Conservation (phyloP, 2,329 filamentous ascomycete species). For the Botrytis byssoidea region DNA sequence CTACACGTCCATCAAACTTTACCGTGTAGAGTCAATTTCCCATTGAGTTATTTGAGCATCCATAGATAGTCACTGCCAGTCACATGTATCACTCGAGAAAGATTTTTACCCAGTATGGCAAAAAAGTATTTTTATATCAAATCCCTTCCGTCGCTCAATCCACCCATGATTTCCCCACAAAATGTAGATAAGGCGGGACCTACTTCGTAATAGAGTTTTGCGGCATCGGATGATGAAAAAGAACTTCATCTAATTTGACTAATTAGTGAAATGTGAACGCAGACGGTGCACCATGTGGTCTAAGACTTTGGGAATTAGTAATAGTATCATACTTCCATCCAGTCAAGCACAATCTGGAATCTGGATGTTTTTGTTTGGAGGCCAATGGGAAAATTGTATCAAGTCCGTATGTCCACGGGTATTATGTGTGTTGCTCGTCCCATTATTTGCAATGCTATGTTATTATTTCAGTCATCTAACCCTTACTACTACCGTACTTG, state of each 20-base stretch:
- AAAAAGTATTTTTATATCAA: constrained; percentile 11
- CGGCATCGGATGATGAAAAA: constrained; percentile 17
- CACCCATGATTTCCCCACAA: constrained; percentile 2
- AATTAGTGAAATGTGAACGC: neutral
- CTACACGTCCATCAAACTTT: neutral
- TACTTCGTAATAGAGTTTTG: constrained; percentile 10
- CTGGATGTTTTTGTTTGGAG: neutral
- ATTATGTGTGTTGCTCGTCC: neutral
- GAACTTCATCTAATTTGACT: constrained; percentile 8
- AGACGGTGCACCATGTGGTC: constrained; percentile 6
- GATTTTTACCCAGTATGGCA: neutral
- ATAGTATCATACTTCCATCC: neutral
- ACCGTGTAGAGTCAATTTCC: neutral
- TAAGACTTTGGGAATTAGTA: neutral
- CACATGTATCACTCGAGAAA: neutral
- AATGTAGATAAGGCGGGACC: constrained; percentile 9
- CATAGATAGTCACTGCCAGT: neutral
- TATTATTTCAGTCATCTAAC: neutral
- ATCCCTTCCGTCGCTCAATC: neutral
- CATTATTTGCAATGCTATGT: neutral
- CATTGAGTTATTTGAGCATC: no score
- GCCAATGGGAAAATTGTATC: neutral
- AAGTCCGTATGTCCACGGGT: neutral
- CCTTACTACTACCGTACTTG: neutral
- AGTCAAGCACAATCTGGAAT: neutral